These are phyloP conservation scores for Proliferodiscus dingleyae DNA, from an alignment of 2,329 filamentous ascomycete species.

Conservation along the genomic window DNA sequence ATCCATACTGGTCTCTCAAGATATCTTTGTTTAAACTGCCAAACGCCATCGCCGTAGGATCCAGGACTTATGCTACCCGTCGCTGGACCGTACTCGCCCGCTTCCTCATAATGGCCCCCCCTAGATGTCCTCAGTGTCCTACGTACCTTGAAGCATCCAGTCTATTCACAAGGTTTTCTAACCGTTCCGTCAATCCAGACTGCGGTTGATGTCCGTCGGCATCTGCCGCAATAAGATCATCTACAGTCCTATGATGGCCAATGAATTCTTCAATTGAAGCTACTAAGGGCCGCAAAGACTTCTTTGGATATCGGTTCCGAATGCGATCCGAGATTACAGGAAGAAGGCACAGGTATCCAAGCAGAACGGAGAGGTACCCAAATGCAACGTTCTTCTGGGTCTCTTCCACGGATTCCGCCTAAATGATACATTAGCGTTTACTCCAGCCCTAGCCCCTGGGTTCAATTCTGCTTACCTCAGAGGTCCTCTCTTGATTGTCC, in stretches of 20 bases:
- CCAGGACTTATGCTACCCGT: neutral
- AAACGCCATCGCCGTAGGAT: neutral
- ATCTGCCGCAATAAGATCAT: constrained; percentile 38
- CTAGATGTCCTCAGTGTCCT: neutral
- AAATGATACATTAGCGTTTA: constrained; percentile 14
- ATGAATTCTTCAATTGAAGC: constrained; percentile 59
- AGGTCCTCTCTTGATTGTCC: constrained; percentile 59
- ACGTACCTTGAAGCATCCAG: constrained; percentile 1
- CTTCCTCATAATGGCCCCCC: neutral
- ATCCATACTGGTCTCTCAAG: neutral
- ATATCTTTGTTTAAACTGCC: neutral
- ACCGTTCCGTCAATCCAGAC: constrained; percentile 39
- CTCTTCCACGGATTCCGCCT: constrained; percentile 70
- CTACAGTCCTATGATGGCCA: constrained; percentile 53
- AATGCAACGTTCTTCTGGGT: constrained; percentile 76
- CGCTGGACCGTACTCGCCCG: neutral
- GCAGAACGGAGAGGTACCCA: constrained; percentile 78
- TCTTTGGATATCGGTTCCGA: constrained; percentile 38
- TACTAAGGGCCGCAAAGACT: constrained; percentile 46
- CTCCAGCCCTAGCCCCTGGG: neutral
- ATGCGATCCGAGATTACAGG: constrained; percentile 39
- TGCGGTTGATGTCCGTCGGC: constrained; percentile 40
- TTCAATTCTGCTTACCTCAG: constrained; percentile 61
- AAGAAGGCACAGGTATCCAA: constrained; percentile 73
- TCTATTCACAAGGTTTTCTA: constrained; percentile 24